Conservation (phyloP, 2,329 filamentous ascomycete genomes). For the Aspergillus udagawae region DNA sequence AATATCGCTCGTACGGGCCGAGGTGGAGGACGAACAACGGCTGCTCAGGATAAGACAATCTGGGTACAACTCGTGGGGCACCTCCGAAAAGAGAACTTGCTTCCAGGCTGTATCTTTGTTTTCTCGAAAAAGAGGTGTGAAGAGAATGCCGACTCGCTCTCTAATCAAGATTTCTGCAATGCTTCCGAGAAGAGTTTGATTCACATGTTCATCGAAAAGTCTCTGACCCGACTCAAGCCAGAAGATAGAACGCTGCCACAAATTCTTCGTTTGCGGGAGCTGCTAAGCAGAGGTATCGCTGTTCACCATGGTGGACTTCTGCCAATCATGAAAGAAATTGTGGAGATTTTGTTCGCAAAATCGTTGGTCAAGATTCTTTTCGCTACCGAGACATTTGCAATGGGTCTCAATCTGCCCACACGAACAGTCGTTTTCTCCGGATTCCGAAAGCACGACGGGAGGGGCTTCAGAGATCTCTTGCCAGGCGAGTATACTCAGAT, state of each 20-base stretch:
- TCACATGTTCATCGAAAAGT: conserved; percentile 96
- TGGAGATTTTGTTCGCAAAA: conserved; percentile 93
- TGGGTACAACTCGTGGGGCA: conserved; percentile 96
- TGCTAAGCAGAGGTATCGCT: conserved; percentile 83
- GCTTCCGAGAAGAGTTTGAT: conserved; percentile 93
- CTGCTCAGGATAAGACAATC: conserved; percentile 89
- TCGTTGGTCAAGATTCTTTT: conserved; percentile 96
- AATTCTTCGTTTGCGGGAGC: conserved; percentile 79
- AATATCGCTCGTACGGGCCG: conserved; percentile 89
- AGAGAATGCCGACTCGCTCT: conserved; percentile 91
- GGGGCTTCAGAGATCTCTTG: conserved; percentile 82
- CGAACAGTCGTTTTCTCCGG: conserved; percentile 97
- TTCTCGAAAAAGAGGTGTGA: conserved; percentile 98
- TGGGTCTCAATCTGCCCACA: conserved; percentile 94
- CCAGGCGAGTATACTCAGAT: conserved; percentile 98
- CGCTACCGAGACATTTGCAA: conserved; percentile 96
- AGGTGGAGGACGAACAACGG: conserved; percentile 79
- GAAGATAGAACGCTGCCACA: conserved; percentile 90
- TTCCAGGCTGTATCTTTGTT: conserved; percentile 95
- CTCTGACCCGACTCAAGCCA: conserved; percentile 81
- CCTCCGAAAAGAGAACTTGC: conserved; percentile 76
- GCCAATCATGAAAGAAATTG: conserved; percentile 95
- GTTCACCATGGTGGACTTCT: conserved; percentile 93
- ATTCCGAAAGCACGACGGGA: conserved; percentile 92
- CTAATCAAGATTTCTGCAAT: conserved; percentile 92